These are phyloP conservation scores for Pythium chondricola DNA, from an alignment of 352 stramenopile species.

Conservation along the genomic window DNA sequence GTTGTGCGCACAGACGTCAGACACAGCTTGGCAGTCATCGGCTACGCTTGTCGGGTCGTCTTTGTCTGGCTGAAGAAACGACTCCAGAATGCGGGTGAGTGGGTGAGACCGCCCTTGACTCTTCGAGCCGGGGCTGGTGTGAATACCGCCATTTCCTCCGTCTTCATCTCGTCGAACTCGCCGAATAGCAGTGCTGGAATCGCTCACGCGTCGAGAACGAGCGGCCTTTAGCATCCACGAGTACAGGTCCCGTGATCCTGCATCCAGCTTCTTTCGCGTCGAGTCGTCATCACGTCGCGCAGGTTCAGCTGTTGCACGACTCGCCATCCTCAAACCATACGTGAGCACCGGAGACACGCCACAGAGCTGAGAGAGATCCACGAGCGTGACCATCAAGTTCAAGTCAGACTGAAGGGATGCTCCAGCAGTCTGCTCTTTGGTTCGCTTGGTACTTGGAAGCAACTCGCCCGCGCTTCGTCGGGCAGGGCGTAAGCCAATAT, in stretches of 20 bases:
- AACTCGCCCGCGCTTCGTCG: background rate
- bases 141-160: too few relatives aligned
- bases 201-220: slow-evolving; percentile 3
- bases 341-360: slow-evolving; percentile 69
- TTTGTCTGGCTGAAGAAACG: too few relatives aligned
- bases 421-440: slow-evolving; percentile 31
- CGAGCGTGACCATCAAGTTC: slow-evolving; percentile 59
- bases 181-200: too few relatives aligned
- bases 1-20: slow-evolving; percentile 56
- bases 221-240: slow-evolving; percentile 22
- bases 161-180: too few relatives aligned
- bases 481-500: too few relatives aligned
- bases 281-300: background rate
- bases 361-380: slow-evolving; percentile 72
- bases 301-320: background rate
- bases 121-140: slow-evolving; percentile 5
- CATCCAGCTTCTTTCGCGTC: slow-evolving; percentile 5
- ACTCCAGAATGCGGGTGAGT: slow-evolving; percentile 36
- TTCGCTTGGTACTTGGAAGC: slow-evolving; percentile 33
- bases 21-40: too few relatives aligned
- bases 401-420: slow-evolving; percentile 49
- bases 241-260: slow-evolving; percentile 15
- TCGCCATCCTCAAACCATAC: slow-evolving; percentile 39
- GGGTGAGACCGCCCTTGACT: slow-evolving; percentile 29
- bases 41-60: too few relatives aligned